Percentiles rank a stretch among this genome's conserved stretches.
Evolutionary conservation across 805 yeast species (phyloP).

Genomic region (Zygotorulaspora danielsina): DNA sequence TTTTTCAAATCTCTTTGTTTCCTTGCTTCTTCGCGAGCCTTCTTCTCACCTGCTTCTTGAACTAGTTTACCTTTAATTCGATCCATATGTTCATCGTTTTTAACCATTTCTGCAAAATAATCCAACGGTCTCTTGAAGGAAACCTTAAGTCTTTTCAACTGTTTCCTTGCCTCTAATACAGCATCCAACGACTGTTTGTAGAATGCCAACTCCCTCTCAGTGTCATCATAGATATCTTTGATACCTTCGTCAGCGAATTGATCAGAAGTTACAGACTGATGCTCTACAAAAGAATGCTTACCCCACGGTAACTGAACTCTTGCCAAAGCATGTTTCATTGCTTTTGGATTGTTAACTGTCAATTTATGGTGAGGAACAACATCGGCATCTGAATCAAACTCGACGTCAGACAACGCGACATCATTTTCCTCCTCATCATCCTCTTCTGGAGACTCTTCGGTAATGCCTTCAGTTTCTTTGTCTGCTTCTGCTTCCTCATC

Average conservation of each 20-base stretch:
- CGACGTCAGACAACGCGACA: conserved; percentile 84
- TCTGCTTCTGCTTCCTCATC: conserved; percentile 41
- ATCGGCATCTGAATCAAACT: conserved; percentile 90
- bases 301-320: conserved; percentile 58
- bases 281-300: conserved; percentile 75
- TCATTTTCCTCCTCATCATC: conserved; percentile 74
- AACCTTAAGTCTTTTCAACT: conserved; percentile 62
- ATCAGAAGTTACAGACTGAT: conserved; percentile 64
- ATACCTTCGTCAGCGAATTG: conserved; percentile 60
- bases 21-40: conserved; percentile 88
- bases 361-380: conserved; percentile 87
- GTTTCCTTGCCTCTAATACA: conserved; percentile 64
- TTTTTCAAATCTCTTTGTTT: conserved; percentile 92
- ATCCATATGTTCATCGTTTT: conserved; percentile 97
- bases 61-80: conserved; percentile 76
- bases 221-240: conserved; percentile 89
- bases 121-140: conserved; percentile 92
- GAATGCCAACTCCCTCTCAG: conserved; percentile 91
- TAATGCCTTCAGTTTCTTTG: conserved; percentile 45
- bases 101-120: conserved; percentile 97
- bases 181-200: conserved; percentile 92
- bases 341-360: conserved; percentile 83
- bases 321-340: conserved; percentile 64
- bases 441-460: conserved; percentile 51
- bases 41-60: conserved; percentile 75